Base-by-base conservation (phyloP, 2,329 filamentous ascomycete species). In the Diaporthe capsici region DNA sequence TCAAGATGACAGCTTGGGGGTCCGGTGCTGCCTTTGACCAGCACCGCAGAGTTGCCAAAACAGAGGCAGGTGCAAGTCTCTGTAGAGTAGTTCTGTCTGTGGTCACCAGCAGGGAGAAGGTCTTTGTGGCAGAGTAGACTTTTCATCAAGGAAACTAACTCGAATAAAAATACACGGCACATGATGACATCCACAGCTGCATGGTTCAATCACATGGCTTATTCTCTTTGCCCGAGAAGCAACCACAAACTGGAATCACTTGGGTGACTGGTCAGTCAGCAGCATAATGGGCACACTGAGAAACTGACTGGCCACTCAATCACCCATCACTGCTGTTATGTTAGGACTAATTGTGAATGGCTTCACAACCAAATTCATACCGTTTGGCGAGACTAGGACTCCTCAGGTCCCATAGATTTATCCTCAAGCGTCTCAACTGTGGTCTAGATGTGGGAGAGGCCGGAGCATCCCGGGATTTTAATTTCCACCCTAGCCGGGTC, bases 401-500 rank as follows among this genome's bases (percentile, higher is more conserved):
- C 12, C n/a, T 39, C 37, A 39, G 42, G 42, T 22, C 17, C 28
- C 12, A 47, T 49, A 22, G 39, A 65, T 31, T 8, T 17, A 65
- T 20, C n/a, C 12, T 65, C 8, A 25, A 25, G 34, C 37, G 25
- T 39, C 39, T 63, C 17, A 25, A 63, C 10, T 9, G 42, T 67
- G 61, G 61, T 49, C 61, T 67, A 20, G 28, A 67, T 17, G 42
- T n/a, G 15, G 47, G 49, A 55, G n/a, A 22, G 17, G 17, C 65
- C 65, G 65, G 65, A 70, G 65, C 65, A 70, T 70, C 34, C 49
- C 49, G 65, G 65, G 65, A 70, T 49, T 70, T 70, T 55, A 70
- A 70, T 70, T 70, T 70, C 65, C 65, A 70, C 34, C 10, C 49
- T 55, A n/a, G 15, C 49, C 49, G 49, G n/a, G 34, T 28, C 65